Conservation (phyloP, 2,329 filamentous ascomycete species). For the Fusarium falciforme region DNA sequence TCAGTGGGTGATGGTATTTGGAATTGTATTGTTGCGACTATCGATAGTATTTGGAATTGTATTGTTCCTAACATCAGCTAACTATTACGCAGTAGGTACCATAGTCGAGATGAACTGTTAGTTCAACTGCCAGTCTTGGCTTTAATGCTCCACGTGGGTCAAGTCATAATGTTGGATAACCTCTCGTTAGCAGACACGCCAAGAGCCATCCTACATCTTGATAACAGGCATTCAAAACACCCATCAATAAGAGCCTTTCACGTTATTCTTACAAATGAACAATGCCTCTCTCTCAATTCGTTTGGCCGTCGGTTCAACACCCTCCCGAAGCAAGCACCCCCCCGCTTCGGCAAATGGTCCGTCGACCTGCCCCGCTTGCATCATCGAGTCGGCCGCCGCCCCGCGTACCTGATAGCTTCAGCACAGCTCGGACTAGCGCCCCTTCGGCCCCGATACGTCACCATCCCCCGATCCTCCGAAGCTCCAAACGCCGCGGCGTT, state of each 20-base stretch:
- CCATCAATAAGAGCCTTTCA: neutral
- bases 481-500: conserved; percentile 1
- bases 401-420: neutral
- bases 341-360: conserved; percentile 36
- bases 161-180: neutral
- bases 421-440: neutral
- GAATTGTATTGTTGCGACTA: conserved; percentile 1
- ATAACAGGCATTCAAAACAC: neutral
- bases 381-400: neutral
- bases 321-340: conserved; percentile 2
- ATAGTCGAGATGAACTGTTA: neutral
- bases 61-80: neutral
- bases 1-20: conserved; percentile 9
- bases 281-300: neutral
- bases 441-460: conserved; percentile 23
- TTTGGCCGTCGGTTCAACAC: neutral
- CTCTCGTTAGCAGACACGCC: neutral
- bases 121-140: neutral
- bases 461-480: conserved; percentile 1
- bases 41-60: neutral
- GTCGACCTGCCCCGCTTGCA: conserved; percentile 29
- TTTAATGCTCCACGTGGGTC: neutral
- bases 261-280: neutral
- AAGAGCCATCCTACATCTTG: neutral
- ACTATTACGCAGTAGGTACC: neutral